Evolutionary conservation across 2,329 filamentous ascomycete species (phyloP).

Genomic region (Ceratocystis papillata): DNA sequence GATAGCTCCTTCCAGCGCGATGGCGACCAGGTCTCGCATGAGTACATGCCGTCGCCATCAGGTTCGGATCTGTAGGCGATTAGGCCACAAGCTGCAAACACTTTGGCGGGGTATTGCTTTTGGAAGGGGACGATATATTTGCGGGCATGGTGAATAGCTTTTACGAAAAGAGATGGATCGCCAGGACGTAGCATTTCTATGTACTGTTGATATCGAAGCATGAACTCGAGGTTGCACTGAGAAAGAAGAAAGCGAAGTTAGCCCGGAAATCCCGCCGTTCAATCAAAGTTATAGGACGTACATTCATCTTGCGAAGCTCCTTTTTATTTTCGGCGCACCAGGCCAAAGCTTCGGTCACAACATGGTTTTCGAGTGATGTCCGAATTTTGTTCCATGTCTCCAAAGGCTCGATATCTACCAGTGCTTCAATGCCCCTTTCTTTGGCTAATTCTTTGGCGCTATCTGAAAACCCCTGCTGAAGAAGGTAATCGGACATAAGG

Average conservation of each 20-base stretch:
- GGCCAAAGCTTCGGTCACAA: slow-evolving; percentile 64
- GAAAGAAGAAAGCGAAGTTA: background rate
- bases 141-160: slow-evolving; percentile 71
- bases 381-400: slow-evolving; percentile 69
- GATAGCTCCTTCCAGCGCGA: slow-evolving; percentile 67
- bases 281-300: slow-evolving; percentile 33
- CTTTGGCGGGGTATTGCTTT: slow-evolving; percentile 56
- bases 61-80: slow-evolving; percentile 61
- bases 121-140: slow-evolving; percentile 66
- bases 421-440: slow-evolving; percentile 63
- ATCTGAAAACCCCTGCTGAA: slow-evolving; percentile 70
- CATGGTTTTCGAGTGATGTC: slow-evolving; percentile 56
- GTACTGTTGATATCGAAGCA: slow-evolving; percentile 86
- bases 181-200: slow-evolving; percentile 66
- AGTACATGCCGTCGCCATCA: slow-evolving; percentile 36
- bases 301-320: slow-evolving; percentile 76
- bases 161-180: slow-evolving; percentile 52
- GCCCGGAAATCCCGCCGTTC: background rate
- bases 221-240: slow-evolving; percentile 77
- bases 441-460: slow-evolving; percentile 65
- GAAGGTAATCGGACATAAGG: slow-evolving; percentile 81
- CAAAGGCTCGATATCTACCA: slow-evolving; percentile 86
- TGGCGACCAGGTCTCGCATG: slow-evolving; percentile 54
- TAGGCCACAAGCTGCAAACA: slow-evolving; percentile 65
- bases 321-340: slow-evolving; percentile 96